Conservation (phyloP, 2,329 filamentous ascomycete species). For the Phialophora expanda region DNA sequence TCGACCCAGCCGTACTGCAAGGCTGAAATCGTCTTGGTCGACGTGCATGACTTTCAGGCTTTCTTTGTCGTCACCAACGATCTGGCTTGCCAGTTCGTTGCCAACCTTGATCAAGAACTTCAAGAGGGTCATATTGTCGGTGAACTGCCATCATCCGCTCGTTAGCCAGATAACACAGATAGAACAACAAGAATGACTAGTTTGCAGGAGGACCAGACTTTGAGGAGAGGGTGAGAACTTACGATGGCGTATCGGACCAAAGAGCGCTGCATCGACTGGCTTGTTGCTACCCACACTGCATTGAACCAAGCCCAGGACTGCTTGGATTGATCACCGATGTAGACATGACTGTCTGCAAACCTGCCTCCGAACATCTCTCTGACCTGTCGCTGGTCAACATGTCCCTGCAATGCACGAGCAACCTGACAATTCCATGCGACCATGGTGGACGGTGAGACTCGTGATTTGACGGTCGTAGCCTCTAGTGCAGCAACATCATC, state of each 20-base stretch:
- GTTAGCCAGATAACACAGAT: not conserved
- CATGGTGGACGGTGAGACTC: constrained; percentile 60
- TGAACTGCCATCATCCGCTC: constrained; percentile 31
- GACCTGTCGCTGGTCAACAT: constrained; percentile 18
- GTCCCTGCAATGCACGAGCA: constrained; percentile 44
- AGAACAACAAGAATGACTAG: not conserved
- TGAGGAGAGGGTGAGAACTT: not conserved
- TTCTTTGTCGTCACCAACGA: constrained; percentile 35
- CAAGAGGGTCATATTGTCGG: constrained; percentile 61
- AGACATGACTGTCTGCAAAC: not conserved
- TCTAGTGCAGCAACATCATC: constrained; percentile 74
- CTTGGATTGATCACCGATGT: constrained; percentile 2
- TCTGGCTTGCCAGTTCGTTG: constrained; percentile 52
- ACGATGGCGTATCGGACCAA: constrained; percentile 55
- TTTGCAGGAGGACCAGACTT: not conserved
- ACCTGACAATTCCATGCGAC: constrained; percentile 52
- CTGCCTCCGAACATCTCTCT: constrained; percentile 16
- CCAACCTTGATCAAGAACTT: constrained; percentile 63
- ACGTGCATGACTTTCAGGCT: constrained; percentile 38
- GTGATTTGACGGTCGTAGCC: constrained; percentile 68
- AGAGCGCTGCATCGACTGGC: not conserved
- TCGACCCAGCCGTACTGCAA: constrained; percentile 55
- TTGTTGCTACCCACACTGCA: constrained; percentile 14
- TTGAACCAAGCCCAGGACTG: constrained; percentile 37
- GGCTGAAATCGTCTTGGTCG: constrained; percentile 43